These are phyloP conservation scores for Dioscorea zingiberensis DNA, from an alignment of 106 monocot species.

Conservation along the genomic window DNA sequence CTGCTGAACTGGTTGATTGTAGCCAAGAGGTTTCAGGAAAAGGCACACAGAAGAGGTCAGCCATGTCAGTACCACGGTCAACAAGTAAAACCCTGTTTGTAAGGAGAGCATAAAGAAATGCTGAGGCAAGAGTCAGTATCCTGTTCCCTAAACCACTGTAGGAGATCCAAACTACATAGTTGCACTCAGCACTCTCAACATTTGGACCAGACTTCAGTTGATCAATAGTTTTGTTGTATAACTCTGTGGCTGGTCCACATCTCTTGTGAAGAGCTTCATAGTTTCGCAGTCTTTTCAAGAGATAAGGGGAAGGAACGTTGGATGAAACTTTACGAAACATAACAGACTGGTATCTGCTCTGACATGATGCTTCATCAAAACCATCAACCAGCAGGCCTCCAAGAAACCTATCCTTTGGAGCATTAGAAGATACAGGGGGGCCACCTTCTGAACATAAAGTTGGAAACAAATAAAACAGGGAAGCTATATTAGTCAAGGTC, in stretches of 20 bases:
- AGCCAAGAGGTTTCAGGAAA: constrained; percentile 33
- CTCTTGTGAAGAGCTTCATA: constrained; percentile 30
- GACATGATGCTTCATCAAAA: constrained; percentile 3
- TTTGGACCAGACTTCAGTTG: constrained; percentile 17
- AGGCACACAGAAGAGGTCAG: constrained; percentile 30
- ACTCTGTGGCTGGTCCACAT: constrained; percentile 20
- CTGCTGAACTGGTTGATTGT: constrained; percentile 13
- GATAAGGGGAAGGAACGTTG: constrained; percentile 23
- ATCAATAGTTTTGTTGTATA: constrained; percentile 12
- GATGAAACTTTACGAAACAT: constrained; percentile 20
- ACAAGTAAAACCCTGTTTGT: constrained; percentile 30
- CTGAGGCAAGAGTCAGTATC: constrained; percentile 24
- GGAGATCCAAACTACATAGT: constrained; percentile 28
- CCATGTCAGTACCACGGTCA: constrained; percentile 22
- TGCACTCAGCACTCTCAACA: constrained; percentile 10
- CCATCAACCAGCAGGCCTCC: constrained; percentile 1
- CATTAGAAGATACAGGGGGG: neutral
- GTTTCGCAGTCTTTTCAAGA: constrained; percentile 21
- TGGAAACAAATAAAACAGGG: too few species aligned
- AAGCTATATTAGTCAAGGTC: too few species aligned
- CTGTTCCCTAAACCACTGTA: constrained; percentile 35
- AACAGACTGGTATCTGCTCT: constrained; percentile 20
- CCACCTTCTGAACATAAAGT: neutral
- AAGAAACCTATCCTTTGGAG: neutral
- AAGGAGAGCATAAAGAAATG: constrained; percentile 37